Base-by-base conservation (phyloP, 2,329 filamentous ascomycete genomes). In the Stagonosporopsis rhizophila region DNA sequence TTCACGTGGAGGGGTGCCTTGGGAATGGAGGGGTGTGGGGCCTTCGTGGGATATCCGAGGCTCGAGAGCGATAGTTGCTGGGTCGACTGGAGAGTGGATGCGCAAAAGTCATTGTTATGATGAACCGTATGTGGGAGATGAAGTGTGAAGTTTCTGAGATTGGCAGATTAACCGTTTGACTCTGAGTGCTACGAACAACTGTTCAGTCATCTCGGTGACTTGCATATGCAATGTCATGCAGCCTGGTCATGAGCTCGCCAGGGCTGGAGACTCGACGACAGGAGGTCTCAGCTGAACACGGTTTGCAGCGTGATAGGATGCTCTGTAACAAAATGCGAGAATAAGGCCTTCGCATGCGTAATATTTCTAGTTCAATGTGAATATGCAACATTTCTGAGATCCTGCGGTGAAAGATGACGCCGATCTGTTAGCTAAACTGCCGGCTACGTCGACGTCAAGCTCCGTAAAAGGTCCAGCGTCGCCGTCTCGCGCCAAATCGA, bases 41-140 rank as follows among this genome's bases (percentile, higher is more conserved):
- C 55, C 20, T 27, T 35, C 28, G 38, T 27, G 37, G n/a, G 39
- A 62, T 40, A 57, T 45, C 62, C 63, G 63, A 67, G 63, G 65
- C 56, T 65, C 39, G 44, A 35, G 25, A 22, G 22, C 19, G 52
- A 50, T 52, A 28, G 55, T 58, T 58, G 49, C 55, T 53, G 41
- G 56, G 56, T 27, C 45, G 40, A 58, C 51, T 46, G 20, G 6
- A 40, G 25, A 48, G 53, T 56, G 53, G 53, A 38, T 25, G 25
- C 17, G 27, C 30, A 34, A 32, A 38, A 34, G 12, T 27, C 42
- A 52, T 52, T 56, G 53, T 56, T 56, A 20, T 56, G 53, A 34
- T 47, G 23, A 32, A 2, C 22, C 14, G 35, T 7, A 45, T 22
- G 19, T 17, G 17, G 42, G 20, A 37, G 19, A 47, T 20, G 32